Conservation (phyloP, 305 asterid genomes). For the Solanum hybrid region DNA sequence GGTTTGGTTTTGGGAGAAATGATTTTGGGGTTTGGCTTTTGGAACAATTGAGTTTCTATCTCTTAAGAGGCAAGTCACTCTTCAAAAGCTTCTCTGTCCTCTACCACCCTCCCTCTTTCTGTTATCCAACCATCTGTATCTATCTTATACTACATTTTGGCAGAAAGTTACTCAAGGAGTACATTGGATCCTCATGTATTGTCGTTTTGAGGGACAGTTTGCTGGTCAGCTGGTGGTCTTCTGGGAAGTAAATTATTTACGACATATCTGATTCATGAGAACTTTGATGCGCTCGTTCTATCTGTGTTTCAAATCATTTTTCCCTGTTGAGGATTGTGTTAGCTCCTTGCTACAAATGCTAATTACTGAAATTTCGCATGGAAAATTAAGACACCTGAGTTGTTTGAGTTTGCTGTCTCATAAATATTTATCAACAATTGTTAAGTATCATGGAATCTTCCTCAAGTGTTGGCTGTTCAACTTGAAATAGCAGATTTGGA, state of each 20-base stretch:
- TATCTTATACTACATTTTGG: background rate
- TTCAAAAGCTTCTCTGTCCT: background rate
- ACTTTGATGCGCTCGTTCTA: background rate
- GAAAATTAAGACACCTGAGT: background rate
- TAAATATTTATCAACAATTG: background rate
- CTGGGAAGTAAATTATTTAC: background rate
- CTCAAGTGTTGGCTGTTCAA: background rate
- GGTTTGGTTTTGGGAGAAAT: background rate
- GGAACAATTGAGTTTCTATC: background rate
- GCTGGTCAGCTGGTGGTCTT: background rate
- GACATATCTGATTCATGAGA: background rate
- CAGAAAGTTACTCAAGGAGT: background rate
- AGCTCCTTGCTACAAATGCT: background rate
- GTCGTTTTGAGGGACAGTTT: background rate
- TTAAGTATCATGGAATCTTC: background rate
- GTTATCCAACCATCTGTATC: background rate
- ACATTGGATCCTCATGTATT: background rate
- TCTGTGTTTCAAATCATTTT: background rate
- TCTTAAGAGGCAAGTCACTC: background rate
- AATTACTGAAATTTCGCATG: background rate
- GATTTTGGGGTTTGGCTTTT: background rate
- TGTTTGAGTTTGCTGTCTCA: background rate
- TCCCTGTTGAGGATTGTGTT: background rate
- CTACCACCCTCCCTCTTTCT: background rate
- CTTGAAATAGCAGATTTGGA: background rate